Base-by-base conservation (phyloP, 306 rosid genomes). In the Ormosia emarginata region DNA sequence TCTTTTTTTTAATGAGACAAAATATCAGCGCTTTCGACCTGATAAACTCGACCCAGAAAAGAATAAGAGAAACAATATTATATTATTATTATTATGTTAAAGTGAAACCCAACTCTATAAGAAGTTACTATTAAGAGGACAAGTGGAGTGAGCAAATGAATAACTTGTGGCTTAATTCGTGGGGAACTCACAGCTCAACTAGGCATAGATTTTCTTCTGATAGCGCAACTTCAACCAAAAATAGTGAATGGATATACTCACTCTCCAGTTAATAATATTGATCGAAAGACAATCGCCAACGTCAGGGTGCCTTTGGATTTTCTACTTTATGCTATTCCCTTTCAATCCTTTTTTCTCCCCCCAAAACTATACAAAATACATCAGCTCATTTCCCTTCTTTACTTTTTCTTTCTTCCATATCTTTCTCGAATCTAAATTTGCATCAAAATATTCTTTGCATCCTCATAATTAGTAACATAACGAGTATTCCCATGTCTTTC, bases 221-320 rank as follows among this genome's bases (percentile, higher is more conserved):
- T 46, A 73, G 50, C 80, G 3, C 43, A 58, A 70, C n/a, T 79
- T 79, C 33, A 74, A 74, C 81, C 41, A 79, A 79, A 74, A 74
- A 72, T 37, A 79, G 68, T 33, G 74, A 30, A 79, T 84, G 78
- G 87, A 74, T 75, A 65, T 40, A 74, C 78, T 67, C 84, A 76
- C 52, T 44, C 59, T 72, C 85, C 85, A 77, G 85, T 85, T 2
- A 53, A 59, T 68, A 30, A 75, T 66, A 73, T 67, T 61, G 47
- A 79, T 66, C 24, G 36, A 63, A 77, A 63, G 36, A 33, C 17
- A 30, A 50, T 34, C 64, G 50, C 78, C 41, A 67, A 66, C 63
- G 67, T 80, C 63, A 64, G 69, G 6, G 59, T 57, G 40, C 65
- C 44, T 71, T 81, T 70, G 65, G 57, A 76, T 70, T 70, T 62